Percentiles rank a stretch among this genome's conserved stretches.
These are phyloP conservation scores for Aspergillus bombycis DNA, from an alignment of 2,329 filamentous ascomycete species.

Conservation along the genomic window DNA sequence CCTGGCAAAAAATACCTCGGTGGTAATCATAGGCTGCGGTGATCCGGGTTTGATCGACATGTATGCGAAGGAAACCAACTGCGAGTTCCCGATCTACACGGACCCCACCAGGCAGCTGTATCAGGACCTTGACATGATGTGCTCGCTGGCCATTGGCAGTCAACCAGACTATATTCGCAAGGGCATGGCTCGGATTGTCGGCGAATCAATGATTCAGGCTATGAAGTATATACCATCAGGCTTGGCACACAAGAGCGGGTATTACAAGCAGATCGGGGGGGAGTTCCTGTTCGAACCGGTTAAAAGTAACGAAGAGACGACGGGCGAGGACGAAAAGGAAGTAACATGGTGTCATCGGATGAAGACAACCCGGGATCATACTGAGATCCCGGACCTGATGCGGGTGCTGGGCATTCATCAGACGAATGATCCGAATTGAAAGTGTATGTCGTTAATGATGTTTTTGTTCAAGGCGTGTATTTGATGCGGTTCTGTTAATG, in stretches of 20 bases:
- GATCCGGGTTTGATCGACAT: slow-evolving; percentile 67
- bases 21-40: slow-evolving; percentile 74
- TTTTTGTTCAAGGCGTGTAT: background rate
- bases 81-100: slow-evolving; percentile 75
- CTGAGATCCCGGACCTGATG: slow-evolving; percentile 57
- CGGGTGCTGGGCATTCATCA: background rate
- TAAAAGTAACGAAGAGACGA: background rate
- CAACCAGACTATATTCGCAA: slow-evolving; percentile 68
- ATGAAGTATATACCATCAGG: slow-evolving; percentile 62
- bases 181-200: slow-evolving; percentile 48
- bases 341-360: slow-evolving; percentile 83
- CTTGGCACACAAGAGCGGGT: slow-evolving; percentile 65
- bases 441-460: rapidly evolving
- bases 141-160: slow-evolving; percentile 63
- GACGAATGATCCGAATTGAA: background rate
- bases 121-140: slow-evolving; percentile 68
- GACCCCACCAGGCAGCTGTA: slow-evolving; percentile 72
- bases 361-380: slow-evolving; percentile 76
- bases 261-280: slow-evolving; percentile 71
- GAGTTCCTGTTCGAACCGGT: slow-evolving; percentile 73
- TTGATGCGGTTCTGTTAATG: background rate
- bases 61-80: slow-evolving; percentile 66
- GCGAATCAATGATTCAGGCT: slow-evolving; percentile 59
- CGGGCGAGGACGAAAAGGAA: slow-evolving; percentile 22
- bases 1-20: slow-evolving; percentile 60